Evolutionary conservation across 2,329 filamentous ascomycete species (phyloP), one percentile per base, ranked within the genome.

Genomic region (Apiospora marii): DNA sequence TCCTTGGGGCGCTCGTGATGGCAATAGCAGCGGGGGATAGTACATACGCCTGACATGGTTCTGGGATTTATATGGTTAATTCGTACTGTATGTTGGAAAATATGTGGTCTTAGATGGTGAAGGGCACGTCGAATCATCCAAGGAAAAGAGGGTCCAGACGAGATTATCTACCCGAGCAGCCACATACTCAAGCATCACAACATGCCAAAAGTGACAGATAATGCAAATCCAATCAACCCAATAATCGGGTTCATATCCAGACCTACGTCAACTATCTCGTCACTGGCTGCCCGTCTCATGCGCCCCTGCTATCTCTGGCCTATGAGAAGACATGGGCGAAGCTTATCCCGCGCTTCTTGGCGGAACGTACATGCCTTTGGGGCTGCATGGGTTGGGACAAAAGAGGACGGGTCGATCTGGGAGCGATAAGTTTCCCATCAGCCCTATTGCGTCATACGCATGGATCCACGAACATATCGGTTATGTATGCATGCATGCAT

Each of bases 381-480:
- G 7, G 49, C 27, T 53, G 13, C 49, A 58, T 34, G 22, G 53
- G 22, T 22, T 61, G 53, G 8, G 34, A 16, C 53, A 37, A 37
- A 22, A 22, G 30, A 41, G 7, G 16, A 41, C 10, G 8, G 58
- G 58, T 64, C 58, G 58, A 41, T 41, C 30, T 64, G 5, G 34
- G 16, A 41, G 34, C 19, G 58, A 64, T 64, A 64, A 64, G 58
- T 19, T 64, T 64, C 58, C 58, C 19, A 64, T 64, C 58, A 64
- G 58, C 58, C 34, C 58, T 64, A 64, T 64, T 64, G 58, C 58
- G 58, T 64, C 58, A 64, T 64, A 64, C 1, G 58, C 34, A 64
- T 64, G 19, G 12, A 64, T 41, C 19, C 19, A n/a, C 8, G 19
- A 41, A 13, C 8, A 37, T 10, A 30, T 10, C 3, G 22, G 7